Evolutionary conservation across 768 basidiomycete genomes (phyloP).

Genomic region (Terana coerulea): DNA sequence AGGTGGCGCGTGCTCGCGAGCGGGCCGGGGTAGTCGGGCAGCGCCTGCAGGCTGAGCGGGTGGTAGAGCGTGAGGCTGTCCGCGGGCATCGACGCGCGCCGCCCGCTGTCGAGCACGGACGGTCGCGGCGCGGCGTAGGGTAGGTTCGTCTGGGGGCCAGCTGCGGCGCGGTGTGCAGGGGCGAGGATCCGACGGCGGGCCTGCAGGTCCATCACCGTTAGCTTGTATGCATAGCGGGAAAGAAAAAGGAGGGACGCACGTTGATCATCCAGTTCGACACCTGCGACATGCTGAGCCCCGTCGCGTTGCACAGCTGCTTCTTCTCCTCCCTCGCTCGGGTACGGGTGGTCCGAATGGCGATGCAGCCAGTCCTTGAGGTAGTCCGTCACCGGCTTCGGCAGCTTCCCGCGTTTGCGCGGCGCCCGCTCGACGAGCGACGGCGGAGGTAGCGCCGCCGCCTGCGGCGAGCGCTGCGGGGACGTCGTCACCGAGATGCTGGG

Average conservation of each 20-base stretch:
- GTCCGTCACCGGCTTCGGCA: conserved; percentile 88
- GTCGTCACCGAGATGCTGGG: conserved; percentile 29
- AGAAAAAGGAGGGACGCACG: conserved; percentile 34
- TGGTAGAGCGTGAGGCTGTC: conserved; percentile 74
- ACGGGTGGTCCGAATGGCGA: conserved; percentile 84
- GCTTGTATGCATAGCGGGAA: conserved; percentile 26
- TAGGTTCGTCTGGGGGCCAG: conserved; percentile 73
- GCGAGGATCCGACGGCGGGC: conserved; percentile 81
- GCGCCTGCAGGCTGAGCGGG: conserved; percentile 71
- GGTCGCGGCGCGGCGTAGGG: conserved; percentile 54
- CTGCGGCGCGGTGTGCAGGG: conserved; percentile 72
- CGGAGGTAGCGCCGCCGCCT: conserved; percentile 42
- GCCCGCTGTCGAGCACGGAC: conserved; percentile 33
- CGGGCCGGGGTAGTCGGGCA: conserved; percentile 21
- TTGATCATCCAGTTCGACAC: conserved; percentile 96
- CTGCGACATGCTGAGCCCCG: conserved; percentile 84
- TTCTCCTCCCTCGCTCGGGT: conserved; percentile 87
- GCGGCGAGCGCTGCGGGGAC: conserved; percentile 43
- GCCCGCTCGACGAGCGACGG: conserved; percentile 72
- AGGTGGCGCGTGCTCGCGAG: conserved; percentile 23
- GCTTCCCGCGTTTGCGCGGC: conserved; percentile 79
- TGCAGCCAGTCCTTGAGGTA: conserved; percentile 87
- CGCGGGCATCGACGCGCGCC: conserved; percentile 66
- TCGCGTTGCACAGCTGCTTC: conserved; percentile 82
- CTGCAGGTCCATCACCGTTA: conserved; percentile 38